Percentiles rank a stretch among this genome's conserved stretches.
Conservation (phyloP, 2,329 filamentous ascomycete genomes). For the Penicillium verrucosum region DNA sequence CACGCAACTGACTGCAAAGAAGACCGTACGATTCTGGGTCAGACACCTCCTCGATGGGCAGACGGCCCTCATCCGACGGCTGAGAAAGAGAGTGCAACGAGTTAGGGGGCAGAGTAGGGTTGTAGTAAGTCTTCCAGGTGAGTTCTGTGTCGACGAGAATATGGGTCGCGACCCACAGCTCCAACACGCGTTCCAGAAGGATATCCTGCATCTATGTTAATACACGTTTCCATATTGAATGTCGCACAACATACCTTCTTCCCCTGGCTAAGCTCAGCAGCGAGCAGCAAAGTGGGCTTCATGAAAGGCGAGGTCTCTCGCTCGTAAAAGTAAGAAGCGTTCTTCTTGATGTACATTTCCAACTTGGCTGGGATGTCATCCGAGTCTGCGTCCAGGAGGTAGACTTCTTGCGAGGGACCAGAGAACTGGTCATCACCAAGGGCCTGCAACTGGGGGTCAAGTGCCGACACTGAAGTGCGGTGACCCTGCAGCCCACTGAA, state of each 20-base stretch:
- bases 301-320: slow-evolving; percentile 52
- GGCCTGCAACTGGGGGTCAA: slow-evolving; percentile 43
- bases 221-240: not conserved
- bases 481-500: slow-evolving; percentile 44
- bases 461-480: slow-evolving; percentile 34
- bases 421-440: slow-evolving; percentile 41
- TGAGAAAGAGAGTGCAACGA: slow-evolving; percentile 38
- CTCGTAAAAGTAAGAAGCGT: slow-evolving; percentile 46
- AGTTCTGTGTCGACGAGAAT: slow-evolving; percentile 51
- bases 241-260: slow-evolving; percentile 33
- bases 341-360: slow-evolving; percentile 53
- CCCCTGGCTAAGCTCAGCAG: slow-evolving; percentile 37
- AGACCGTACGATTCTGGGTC: slow-evolving; percentile 48
- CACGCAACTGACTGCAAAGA: slow-evolving; percentile 54
- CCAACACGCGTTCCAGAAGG: slow-evolving; percentile 48
- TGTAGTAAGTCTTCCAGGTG: slow-evolving; percentile 50
- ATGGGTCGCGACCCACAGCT: slow-evolving; percentile 56
- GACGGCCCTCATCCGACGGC: slow-evolving; percentile 39
- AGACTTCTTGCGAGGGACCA: slow-evolving; percentile 40
- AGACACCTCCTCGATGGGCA: slow-evolving; percentile 39
- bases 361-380: slow-evolving; percentile 53
- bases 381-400: slow-evolving; percentile 49
- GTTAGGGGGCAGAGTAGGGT: slow-evolving; percentile 40
- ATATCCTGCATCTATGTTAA: slow-evolving; percentile 10
- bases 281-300: slow-evolving; percentile 46